A percentile compares a stretch with the other conserved stretches of the same genome.
Conservation (phyloP, 2,329 filamentous ascomycete species). For the Alternaria solani region DNA sequence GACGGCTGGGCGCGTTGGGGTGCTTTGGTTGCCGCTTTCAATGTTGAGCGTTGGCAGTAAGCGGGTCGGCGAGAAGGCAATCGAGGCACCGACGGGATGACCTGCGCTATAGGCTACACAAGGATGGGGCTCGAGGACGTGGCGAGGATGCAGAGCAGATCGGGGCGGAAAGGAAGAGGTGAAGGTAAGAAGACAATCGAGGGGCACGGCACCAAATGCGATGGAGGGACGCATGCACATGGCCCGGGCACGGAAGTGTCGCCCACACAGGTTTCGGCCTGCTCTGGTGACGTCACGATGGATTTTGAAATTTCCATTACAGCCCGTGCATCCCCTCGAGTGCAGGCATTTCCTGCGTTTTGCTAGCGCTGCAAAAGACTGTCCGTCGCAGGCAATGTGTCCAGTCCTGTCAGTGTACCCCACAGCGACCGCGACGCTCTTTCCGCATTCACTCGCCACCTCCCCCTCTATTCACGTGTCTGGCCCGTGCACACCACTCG, state of each 20-base stretch:
- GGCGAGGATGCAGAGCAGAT: constrained; percentile 38
- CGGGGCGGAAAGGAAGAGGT: constrained; percentile 27
- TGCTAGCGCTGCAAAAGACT: constrained; percentile 5
- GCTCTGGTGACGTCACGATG: constrained; percentile 24
- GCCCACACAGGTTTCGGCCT: constrained; percentile 24
- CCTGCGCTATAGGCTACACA: constrained; percentile 22
- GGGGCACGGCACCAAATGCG: constrained; percentile 18
- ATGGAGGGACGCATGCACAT: constrained; percentile 14
- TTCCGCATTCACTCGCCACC: neutral
- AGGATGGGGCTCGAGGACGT: constrained; percentile 32
- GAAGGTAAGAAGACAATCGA: constrained; percentile 19
- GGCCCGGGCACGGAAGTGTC: constrained; percentile 14
- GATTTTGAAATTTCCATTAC: constrained; percentile 23
- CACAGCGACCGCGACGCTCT: constrained; percentile 5
- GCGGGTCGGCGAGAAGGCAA: constrained; percentile 26
- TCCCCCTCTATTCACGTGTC: constrained; percentile 16
- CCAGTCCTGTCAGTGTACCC: constrained; percentile 3
- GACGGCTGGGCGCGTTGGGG: constrained; percentile 1
- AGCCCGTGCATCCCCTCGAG: constrained; percentile 17
- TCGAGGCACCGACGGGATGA: constrained; percentile 25
- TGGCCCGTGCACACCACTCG: constrained; percentile 8
- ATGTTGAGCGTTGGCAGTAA: constrained; percentile 14
- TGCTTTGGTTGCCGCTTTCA: constrained; percentile 10
- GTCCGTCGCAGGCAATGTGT: neutral
- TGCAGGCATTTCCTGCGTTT: constrained; percentile 6